These are phyloP conservation scores for Tetrahymena borealis DNA, from an alignment of 73 alveolate species.

Conservation along the genomic window DNA sequence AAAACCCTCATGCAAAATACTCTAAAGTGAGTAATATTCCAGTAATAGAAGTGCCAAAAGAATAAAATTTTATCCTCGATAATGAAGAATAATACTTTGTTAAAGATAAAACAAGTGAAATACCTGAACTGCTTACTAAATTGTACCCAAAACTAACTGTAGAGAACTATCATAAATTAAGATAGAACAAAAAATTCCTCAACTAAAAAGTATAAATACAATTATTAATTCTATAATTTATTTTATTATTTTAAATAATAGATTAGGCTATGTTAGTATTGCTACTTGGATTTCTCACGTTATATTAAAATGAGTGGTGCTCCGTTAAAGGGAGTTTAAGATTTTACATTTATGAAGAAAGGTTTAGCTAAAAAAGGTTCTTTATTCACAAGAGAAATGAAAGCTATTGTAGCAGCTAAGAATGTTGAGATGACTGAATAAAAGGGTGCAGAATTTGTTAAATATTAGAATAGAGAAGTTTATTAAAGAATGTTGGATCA, in stretches of 20 bases:
- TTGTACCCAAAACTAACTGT: conserved; percentile 35
- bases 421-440: not conserved
- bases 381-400: not conserved
- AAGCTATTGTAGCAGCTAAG: not conserved
- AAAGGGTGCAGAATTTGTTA: not conserved
- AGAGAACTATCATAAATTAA: conserved; percentile 10
- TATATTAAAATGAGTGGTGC: not conserved
- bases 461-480: not conserved
- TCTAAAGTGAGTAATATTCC: conserved; percentile 10
- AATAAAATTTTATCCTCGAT: not conserved
- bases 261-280: not conserved
- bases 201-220: not conserved
- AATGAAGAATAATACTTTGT: conserved; percentile 2
- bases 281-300: not conserved
- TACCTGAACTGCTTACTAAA: conserved; percentile 17
- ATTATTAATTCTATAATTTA: not conserved
- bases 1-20: conserved; percentile 5
- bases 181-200: conserved; percentile 17
- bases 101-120: conserved; percentile 26
- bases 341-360: not conserved
- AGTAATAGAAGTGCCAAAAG: conserved; percentile 14
- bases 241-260: not conserved
- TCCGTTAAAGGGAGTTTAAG: not conserved
- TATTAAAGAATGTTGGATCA: not conserved
- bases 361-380: not conserved